These are phyloP conservation scores for Thymus quinquecostatus DNA, from an alignment of 257 asterid genomes.

Conservation along the genomic window DNA sequence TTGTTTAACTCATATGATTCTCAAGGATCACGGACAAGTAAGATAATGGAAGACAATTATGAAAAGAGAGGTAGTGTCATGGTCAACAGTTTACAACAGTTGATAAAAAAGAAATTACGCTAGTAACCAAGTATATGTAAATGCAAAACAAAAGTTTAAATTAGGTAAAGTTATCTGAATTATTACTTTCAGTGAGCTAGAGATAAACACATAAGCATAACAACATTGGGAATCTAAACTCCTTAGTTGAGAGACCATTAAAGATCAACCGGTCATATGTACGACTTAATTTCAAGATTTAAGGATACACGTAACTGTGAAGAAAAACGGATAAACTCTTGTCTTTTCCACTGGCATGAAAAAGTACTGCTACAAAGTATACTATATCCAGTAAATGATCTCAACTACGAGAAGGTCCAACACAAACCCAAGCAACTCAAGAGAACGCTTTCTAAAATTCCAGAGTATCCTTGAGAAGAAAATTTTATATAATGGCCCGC, in stretches of 20 bases:
- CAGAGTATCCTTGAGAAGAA: neutral
- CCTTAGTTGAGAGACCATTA: neutral
- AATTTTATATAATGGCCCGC: neutral
- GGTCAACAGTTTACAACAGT: neutral
- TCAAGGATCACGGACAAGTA: slow-evolving; percentile 16
- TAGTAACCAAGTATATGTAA: neutral
- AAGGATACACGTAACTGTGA: neutral
- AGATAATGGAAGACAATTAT: neutral
- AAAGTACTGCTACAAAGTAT: neutral
- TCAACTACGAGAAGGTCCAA: neutral
- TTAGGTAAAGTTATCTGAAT: neutral
- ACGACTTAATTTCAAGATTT: neutral
- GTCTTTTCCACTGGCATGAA: neutral
- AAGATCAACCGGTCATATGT: neutral
- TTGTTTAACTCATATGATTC: neutral
- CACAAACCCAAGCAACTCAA: neutral
- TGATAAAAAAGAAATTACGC: neutral
- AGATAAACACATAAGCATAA: neutral
- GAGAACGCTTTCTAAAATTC: no score
- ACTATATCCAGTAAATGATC: neutral
- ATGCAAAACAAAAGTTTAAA: neutral
- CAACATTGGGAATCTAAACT: neutral
- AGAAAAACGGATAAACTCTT: slow-evolving; percentile 1
- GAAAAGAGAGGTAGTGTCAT: neutral
- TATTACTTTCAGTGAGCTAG: neutral